A percentile compares a stretch with the other conserved stretches of the same genome.
phyloP scores from a whole-genome alignment of 2,329 filamentous ascomycete genomes.

The Chrysosporium queenslandicum region DNA sequence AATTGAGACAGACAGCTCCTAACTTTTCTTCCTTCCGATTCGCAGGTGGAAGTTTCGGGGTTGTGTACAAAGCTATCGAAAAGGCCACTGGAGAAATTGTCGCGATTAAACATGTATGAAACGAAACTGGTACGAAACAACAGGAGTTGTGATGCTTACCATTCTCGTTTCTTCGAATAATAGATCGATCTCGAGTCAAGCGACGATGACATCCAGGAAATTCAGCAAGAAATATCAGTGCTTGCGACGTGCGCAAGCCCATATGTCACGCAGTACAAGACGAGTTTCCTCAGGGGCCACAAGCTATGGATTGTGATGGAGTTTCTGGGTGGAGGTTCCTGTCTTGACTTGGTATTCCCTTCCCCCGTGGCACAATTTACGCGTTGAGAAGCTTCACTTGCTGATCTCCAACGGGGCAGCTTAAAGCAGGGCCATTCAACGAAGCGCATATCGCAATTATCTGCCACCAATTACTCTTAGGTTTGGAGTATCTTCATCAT shows the following conservation, averaged over 20 bases:
- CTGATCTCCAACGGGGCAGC: constrained; percentile 41
- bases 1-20: background rate
- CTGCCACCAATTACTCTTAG: constrained; percentile 79
- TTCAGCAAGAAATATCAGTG: constrained; percentile 92
- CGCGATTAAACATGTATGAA: constrained; percentile 83
- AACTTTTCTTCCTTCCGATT: constrained; percentile 12
- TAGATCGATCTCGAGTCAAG: constrained; percentile 98
- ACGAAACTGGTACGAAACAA: background rate
- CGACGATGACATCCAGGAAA: constrained; percentile 96
- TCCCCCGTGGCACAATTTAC: background rate
- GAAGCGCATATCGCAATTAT: constrained; percentile 90
- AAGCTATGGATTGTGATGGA: constrained; percentile 99
- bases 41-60: constrained; percentile 83
- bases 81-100: constrained; percentile 83
- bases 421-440: constrained; percentile 80
- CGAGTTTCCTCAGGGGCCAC: constrained; percentile 87
- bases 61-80: constrained; percentile 95
- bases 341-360: constrained; percentile 66
- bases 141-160: background rate
- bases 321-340: constrained; percentile 88
- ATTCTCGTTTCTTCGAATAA: constrained; percentile 6
- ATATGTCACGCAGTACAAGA: constrained; percentile 92
- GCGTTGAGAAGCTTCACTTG: background rate
- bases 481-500: constrained; percentile 83
- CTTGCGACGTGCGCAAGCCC: constrained; percentile 89